phyloP scores from a whole-genome alignment of 768 basidiomycete species.

The Leucocoprinus sp. region DNA sequence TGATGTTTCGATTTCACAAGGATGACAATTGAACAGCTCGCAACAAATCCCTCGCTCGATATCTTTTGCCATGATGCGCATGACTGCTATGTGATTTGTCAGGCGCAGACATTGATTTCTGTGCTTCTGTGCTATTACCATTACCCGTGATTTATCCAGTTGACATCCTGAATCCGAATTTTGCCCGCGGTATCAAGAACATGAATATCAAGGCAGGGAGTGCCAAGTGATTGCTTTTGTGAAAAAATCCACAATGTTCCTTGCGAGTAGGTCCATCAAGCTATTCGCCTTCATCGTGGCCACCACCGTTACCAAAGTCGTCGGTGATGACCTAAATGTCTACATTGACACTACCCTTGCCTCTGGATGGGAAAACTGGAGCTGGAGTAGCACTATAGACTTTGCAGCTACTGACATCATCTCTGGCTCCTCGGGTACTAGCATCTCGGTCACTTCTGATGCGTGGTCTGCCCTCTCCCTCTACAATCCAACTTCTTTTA shows the following conservation, averaged over 20 bases:
- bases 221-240: too few relatives aligned
- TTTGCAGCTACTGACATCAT: constrained; percentile 37
- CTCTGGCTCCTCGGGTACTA: constrained; percentile 34
- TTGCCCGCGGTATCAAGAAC: neutral
- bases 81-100: too few relatives aligned
- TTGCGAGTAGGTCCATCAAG: constrained; percentile 16
- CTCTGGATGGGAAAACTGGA: constrained; percentile 44
- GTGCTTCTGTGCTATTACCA: too few relatives aligned
- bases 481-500: constrained; percentile 29
- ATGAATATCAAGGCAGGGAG: too few relatives aligned
- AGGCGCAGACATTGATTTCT: too few relatives aligned
- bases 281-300: constrained; percentile 17
- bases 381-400: constrained; percentile 36
- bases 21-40: too few relatives aligned
- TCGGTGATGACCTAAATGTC: constrained; percentile 29
- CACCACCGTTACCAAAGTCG: constrained; percentile 14
- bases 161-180: too few relatives aligned
- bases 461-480: constrained; percentile 39
- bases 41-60: too few relatives aligned
- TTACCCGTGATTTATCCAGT: too few relatives aligned
- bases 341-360: constrained; percentile 35
- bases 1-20: too few relatives aligned
- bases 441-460: constrained; percentile 33
- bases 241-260: constrained; percentile 4
- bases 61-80: too few relatives aligned